Evolutionary conservation across 495 filamentous ascomycete species (phyloP), one percentile per base, ranked within the genome.

Genomic region (Aspergillus taichungensis): DNA sequence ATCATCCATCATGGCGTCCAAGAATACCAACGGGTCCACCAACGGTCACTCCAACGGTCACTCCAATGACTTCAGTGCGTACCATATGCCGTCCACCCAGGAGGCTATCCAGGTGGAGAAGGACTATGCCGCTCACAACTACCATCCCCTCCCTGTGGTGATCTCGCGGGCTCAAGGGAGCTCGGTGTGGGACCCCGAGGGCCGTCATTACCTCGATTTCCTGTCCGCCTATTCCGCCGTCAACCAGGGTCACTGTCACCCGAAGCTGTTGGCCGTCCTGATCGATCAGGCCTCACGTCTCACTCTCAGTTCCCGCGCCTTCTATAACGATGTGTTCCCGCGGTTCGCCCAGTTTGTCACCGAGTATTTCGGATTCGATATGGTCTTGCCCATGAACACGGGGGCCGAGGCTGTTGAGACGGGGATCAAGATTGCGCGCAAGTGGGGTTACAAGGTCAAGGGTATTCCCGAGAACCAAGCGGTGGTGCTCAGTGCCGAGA

Each of bases 311-410:
- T 95, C 88, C 40, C 82, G 92, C 42, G 92, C 92, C 28, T 99
- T 99, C 71, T 85, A 97, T 73, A 99, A 99, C 62, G 92, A 99
- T 73, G 92, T 99, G 31, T 97, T 99, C 71, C 92, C 92, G 34
- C 79, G 84, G 40, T 99, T 95, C 72, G 90, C 92, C 34, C 80
- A 95, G 66, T 94, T 89, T 64, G 85, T 96, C 42, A 91, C 87
- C 51, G 60, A 78, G 47, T 81, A 77, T 59, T 95, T 96, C 59
- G 91, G 88, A 37, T 99, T 90, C 65, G 94, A 97, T 62, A 99
- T 97, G 92, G 90, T 95, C 18, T 68, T 99, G 67, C 92, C 92
- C 38, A 97, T 99, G 92, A 97, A 97, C 71, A 99, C 92, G 7
- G 92, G 92, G 38, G 92, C 90, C 28, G 92, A 99, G 70, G 92